Percentiles rank a stretch among this genome's conserved stretches.
Evolutionary conservation across 495 filamentous ascomycete species (phyloP).

Genomic region (Clohesyomyces aquaticus): DNA sequence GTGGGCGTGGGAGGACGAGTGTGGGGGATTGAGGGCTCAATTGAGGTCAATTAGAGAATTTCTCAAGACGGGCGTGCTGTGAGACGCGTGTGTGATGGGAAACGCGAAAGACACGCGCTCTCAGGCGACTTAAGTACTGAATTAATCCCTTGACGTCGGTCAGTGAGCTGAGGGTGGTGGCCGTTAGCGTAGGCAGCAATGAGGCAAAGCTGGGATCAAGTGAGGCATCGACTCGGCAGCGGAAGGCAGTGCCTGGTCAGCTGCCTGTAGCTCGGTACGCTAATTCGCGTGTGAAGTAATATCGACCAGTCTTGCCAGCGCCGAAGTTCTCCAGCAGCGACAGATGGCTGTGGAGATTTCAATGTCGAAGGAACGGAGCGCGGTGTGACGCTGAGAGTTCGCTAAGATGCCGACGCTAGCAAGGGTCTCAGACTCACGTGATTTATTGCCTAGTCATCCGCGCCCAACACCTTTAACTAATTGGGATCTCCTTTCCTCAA

Average conservation of each 20-base stretch:
- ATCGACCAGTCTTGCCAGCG: neutral
- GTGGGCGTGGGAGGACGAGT: too few species aligned
- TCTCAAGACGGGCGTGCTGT: neutral
- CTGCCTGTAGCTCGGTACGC: neutral
- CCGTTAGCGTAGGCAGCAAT: constrained; percentile 30
- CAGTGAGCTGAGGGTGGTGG: neutral
- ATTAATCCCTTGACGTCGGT: neutral
- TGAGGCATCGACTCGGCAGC: constrained; percentile 13
- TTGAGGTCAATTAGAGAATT: neutral
- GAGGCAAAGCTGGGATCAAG: constrained; percentile 17
- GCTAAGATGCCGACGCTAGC: neutral
- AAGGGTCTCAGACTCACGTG: neutral
- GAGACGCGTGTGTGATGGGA: constrained; percentile 10
- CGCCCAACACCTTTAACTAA: too few species aligned
- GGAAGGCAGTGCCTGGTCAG: constrained; percentile 6
- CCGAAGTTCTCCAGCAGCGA: neutral
- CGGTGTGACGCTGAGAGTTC: neutral
- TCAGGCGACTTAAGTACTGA: constrained; percentile 33
- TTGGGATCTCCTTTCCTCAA: too few species aligned
- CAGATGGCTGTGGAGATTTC: neutral
- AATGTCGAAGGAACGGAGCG: neutral
- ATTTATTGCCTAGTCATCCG: too few species aligned
- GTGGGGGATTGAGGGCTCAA: neutral
- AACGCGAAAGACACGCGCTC: constrained; percentile 31
- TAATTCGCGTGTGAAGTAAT: neutral